Percentiles rank a stretch among this genome's conserved stretches.
These are phyloP conservation scores for Phytophthora hibernalis DNA, from an alignment of 352 stramenopile genomes.

Conservation along the genomic window DNA sequence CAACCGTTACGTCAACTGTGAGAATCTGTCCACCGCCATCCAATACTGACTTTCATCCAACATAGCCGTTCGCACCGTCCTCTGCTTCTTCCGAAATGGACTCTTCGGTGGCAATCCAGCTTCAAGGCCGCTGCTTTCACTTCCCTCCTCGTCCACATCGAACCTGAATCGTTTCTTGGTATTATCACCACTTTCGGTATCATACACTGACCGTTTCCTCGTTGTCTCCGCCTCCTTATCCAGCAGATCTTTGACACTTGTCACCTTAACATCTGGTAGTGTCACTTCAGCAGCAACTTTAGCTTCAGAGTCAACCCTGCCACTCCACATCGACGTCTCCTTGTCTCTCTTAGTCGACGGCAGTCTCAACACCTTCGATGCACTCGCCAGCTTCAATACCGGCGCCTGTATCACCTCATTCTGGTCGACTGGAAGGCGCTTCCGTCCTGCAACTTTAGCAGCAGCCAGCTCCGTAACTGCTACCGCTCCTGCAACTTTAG, in stretches of 20 bases:
- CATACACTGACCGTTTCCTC: neutral
- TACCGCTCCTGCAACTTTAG: conserved; percentile 5
- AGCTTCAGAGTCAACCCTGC: neutral
- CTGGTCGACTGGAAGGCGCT: neutral
- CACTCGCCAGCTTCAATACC: neutral
- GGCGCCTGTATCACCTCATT: neutral
- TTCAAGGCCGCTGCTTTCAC: neutral
- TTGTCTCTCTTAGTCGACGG: conserved; percentile 6
- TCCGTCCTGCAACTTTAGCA: conserved; percentile 10
- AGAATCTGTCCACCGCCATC: conserved; percentile 19
- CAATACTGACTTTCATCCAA: conserved; percentile 19
- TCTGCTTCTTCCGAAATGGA: conserved; percentile 19
- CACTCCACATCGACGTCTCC: conserved; percentile 1
- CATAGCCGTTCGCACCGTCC: conserved; percentile 16
- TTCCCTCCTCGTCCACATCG: conserved; percentile 4
- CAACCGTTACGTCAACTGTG: conserved; percentile 3
- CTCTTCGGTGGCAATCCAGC: conserved; percentile 20
- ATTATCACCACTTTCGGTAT: conserved; percentile 1
- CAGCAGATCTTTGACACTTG: neutral
- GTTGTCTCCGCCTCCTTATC: neutral
- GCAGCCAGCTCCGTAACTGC: neutral
- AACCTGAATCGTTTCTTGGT: conserved; percentile 9
- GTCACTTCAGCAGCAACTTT: conserved; percentile 4
- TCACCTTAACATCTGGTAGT: neutral
- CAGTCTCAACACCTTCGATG: neutral